A percentile compares a stretch with the other conserved stretches of the same genome.
Conservation (phyloP, 2,329 filamentous ascomycete species). For the Monilinia fructigena region DNA sequence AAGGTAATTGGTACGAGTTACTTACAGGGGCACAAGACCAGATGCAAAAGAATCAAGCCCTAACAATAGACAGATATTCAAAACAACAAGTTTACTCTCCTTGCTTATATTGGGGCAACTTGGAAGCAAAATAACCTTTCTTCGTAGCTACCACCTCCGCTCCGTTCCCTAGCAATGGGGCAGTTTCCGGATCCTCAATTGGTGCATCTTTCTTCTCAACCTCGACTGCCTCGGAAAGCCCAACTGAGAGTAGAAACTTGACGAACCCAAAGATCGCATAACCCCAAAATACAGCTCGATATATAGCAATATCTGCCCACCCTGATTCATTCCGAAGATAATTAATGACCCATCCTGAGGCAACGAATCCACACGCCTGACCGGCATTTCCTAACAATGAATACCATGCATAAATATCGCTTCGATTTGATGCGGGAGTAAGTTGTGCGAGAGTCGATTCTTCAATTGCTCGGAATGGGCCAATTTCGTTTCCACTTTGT, state of each 20-base stretch:
- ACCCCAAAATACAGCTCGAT: conserved; percentile 55
- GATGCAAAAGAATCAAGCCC: conserved; percentile 68
- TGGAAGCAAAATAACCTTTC: conserved; percentile 32
- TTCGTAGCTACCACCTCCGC: conserved; percentile 31
- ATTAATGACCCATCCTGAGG: conserved; percentile 59
- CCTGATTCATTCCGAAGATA: conserved; percentile 45
- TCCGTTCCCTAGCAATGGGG: conserved; percentile 35
- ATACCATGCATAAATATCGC: conserved; percentile 64
- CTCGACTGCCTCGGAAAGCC: conserved; percentile 46
- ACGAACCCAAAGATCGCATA: conserved; percentile 58
- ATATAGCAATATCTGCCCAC: conserved; percentile 50
- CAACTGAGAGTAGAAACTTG: conserved; percentile 54
- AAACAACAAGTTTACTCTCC: conserved; percentile 53
- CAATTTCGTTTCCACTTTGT: conserved; percentile 61
- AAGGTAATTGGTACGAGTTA: conserved; percentile 21
- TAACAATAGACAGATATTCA: conserved; percentile 66
- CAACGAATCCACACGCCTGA: conserved; percentile 57
- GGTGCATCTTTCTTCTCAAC: conserved; percentile 42
- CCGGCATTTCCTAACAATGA: conserved; percentile 58
- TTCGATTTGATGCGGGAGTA: conserved; percentile 46
- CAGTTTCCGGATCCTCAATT: conserved; percentile 36
- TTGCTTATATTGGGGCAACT: conserved; percentile 58
- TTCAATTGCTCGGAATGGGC: conserved; percentile 61
- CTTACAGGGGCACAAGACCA: conserved; percentile 64
- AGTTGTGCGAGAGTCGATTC: conserved; percentile 60